Evolutionary conservation across 2,329 filamentous ascomycete genomes (phyloP), one percentile per base, ranked within the genome.

Genomic region (Bertia moriformis): DNA sequence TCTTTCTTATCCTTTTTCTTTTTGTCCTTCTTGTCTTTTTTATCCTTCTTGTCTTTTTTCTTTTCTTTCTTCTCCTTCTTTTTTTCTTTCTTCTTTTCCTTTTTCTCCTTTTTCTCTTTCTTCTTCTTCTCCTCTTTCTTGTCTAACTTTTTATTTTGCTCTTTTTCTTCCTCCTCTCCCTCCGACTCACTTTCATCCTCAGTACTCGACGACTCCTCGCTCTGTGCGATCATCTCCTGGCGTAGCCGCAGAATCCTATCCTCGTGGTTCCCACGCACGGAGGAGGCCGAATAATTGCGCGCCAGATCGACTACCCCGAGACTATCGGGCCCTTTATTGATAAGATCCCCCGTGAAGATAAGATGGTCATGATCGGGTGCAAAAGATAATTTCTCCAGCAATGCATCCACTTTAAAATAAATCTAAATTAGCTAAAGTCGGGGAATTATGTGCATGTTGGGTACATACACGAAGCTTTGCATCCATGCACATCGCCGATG

Each of bases 401-500:
- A 59, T 20, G 59, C 44, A 22, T 60, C 48, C 44, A 75, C 62
- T 66, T 19, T 38, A 10, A 24, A 13, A 3, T 7, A n/a, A 27
- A 27, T n/a, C 7, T 27, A n/a, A n/a, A n/a, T 27, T 27, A 27
- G 22, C 22, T 27, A 10, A n/a, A n/a, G n/a, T n/a, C n/a, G n/a
- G n/a, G n/a, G n/a, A n/a, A n/a, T n/a, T n/a, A n/a, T n/a, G n/a
- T n/a, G n/a, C n/a, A n/a, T n/a, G n/a, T n/a, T n/a, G n/a, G n/a
- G 20, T 35, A 10, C 63, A 39, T 51, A 69, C 64, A 54, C 52
- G 79, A 74, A 19, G 68, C 55, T 48, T 62, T 66, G 51, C 76
- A 80, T 10, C 77, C 77, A 54, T 82, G 77, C 3, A 81, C 72
- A 57, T 82, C 77, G 10, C 77, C 77, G 15, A 82, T 60, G 41